phyloP scores from a whole-genome alignment of 78 protist species.

The Neovahlkampfia damariscottae region DNA sequence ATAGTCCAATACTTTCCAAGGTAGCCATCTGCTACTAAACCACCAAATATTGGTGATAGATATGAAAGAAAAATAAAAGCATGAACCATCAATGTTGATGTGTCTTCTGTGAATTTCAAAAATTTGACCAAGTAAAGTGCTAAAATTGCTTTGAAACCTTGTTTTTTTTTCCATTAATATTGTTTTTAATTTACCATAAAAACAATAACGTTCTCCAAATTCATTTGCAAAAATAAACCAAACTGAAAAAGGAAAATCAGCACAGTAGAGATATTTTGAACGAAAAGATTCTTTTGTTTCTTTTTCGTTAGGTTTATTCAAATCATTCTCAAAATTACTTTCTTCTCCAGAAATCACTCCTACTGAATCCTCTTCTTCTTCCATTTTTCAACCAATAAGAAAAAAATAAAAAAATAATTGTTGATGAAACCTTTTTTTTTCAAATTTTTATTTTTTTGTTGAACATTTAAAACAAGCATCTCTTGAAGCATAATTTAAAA shows the following conservation, averaged over 20 bases:
- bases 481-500: neutral
- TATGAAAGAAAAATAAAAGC: constrained; percentile 27
- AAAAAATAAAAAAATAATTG: neutral
- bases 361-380: neutral
- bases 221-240: neutral
- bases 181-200: too few species aligned
- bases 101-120: constrained; percentile 14
- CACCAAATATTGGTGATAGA: constrained; percentile 42
- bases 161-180: too few species aligned
- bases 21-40: constrained; percentile 31
- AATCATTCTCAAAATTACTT: neutral
- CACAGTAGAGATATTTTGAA: too few species aligned
- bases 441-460: too few species aligned
- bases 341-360: neutral
- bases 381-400: neutral
- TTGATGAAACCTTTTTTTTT: too few species aligned
- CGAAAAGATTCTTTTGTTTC: neutral
- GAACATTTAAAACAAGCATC: neutral
- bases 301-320: neutral
- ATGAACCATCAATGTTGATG: constrained; percentile 32
- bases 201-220: neutral
- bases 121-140: constrained; percentile 24
- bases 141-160: constrained; percentile 10
- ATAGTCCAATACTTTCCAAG: constrained; percentile 45
- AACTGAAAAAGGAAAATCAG: neutral